Evolutionary conservation across 2,329 filamentous ascomycete genomes (phyloP).

Genomic region (Penicillium digitatum): DNA sequence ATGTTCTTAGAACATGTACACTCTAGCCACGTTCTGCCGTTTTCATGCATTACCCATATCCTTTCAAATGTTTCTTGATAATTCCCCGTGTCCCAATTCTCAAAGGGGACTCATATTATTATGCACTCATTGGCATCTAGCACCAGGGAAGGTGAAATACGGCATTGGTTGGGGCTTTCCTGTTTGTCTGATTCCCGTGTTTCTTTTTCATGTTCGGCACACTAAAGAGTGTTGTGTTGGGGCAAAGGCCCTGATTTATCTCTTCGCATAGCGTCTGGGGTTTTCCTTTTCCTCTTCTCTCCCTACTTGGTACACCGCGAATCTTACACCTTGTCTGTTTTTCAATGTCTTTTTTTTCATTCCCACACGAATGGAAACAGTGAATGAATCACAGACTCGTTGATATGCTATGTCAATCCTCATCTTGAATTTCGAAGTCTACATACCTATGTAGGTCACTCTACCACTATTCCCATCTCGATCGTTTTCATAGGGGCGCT

Average conservation of each 20-base stretch:
- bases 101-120: background rate
- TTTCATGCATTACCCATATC: conserved; percentile 1
- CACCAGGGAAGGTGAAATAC: background rate
- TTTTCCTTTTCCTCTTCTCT: conserved; percentile 23
- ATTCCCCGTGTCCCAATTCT: background rate
- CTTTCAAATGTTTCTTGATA: conserved; percentile 1
- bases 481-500: too few species aligned
- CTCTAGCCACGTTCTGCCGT: conserved; percentile 16
- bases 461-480: too few species aligned
- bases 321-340: conserved; percentile 14
- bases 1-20: conserved; percentile 30
- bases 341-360: background rate
- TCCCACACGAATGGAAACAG: background rate
- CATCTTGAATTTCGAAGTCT: background rate
- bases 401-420: background rate
- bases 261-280: conserved; percentile 40
- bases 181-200: background rate
- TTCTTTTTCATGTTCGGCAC: background rate
- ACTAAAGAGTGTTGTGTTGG: conserved; percentile 14
- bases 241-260: conserved; percentile 29
- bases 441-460: too few species aligned
- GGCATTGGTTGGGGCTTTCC: background rate
- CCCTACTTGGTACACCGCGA: conserved; percentile 3
- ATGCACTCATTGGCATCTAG: background rate
- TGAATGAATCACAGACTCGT: background rate